Evolutionary conservation across 2,329 filamentous ascomycete species (phyloP), one percentile per base, ranked within the genome.

Genomic region (Pseudogymnoascus sp.): DNA sequence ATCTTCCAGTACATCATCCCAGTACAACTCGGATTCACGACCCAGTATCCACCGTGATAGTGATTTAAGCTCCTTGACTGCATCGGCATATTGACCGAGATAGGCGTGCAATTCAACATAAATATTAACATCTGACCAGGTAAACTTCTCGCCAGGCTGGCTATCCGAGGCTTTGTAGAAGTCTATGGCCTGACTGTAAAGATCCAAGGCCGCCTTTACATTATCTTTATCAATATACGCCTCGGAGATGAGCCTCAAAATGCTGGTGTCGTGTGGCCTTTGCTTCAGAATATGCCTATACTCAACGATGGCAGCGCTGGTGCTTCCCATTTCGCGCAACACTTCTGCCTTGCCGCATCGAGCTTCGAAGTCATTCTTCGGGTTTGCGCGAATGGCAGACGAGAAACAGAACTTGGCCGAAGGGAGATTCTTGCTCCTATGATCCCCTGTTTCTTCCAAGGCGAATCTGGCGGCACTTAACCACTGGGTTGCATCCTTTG

Each of bases 31-130:
- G 3, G 83, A 78, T 37, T 81, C 78, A 59, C 95, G 86, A 7
- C 90, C 90, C 40, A 96, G 79, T 62, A 96, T 80, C 91, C 92
- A 96, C 63, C 96, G 82, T 21, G 89, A 84, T 14, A 96, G 75
- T 1, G 80, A 80, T 72, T 90, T 95, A 11, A 96, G 79, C 66
- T 88, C 84, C 28, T 75, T 75, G 2, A 96, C 82, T 2, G 89
- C 92, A 67, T 87, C 81, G 5, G 80, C 75, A 69, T 87, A 88
- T 62, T 84, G 80, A 38, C 82, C 81, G 8, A 85, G 75, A 59
- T 87, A 84, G 28, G 86, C 84, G 65, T 93, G 86, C 16, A 97
- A 81, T 70, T 97, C 91, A 40, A 91, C 83, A 68, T 95, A 96
- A 62, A 93, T 88, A 65, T 91, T 89, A 43, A 96, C 79, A 73